Evolutionary conservation across 495 filamentous ascomycete species (phyloP).

Genomic region (Lepidopterella palustris): DNA sequence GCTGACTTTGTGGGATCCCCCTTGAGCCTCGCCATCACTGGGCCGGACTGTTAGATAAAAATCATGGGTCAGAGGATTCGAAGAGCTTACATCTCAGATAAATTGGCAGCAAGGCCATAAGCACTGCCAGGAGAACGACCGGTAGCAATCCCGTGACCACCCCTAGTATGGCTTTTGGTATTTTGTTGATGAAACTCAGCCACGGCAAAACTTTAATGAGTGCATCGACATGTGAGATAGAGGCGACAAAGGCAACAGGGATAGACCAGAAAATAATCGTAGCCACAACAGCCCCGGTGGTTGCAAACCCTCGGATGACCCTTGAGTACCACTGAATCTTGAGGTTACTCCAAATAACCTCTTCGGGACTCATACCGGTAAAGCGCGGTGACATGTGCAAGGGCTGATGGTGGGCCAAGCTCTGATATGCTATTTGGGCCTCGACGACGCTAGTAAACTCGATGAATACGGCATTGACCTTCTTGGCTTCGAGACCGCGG

Average conservation of each 20-base stretch:
- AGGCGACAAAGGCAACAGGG: slow-evolving; percentile 78
- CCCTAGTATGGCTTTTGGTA: slow-evolving; percentile 67
- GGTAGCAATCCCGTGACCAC: slow-evolving; percentile 83
- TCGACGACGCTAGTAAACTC: slow-evolving; percentile 77
- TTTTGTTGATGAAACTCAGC: slow-evolving; percentile 64
- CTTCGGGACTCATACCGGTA: slow-evolving; percentile 75
- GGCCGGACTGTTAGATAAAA: neutral
- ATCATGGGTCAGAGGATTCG: neutral
- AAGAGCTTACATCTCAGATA: slow-evolving; percentile 61
- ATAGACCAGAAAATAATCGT: slow-evolving; percentile 96
- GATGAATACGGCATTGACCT: slow-evolving; percentile 74
- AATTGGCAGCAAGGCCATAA: slow-evolving; percentile 87
- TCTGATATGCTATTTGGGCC: slow-evolving; percentile 81
- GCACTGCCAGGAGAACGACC: slow-evolving; percentile 66
- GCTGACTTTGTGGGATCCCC: slow-evolving; percentile 71
- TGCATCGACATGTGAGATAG: slow-evolving; percentile 75
- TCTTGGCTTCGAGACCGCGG: slow-evolving; percentile 57
- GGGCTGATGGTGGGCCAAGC: slow-evolving; percentile 79
- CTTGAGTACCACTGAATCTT: slow-evolving; percentile 84
- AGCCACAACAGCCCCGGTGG: slow-evolving; percentile 62
- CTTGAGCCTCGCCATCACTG: slow-evolving; percentile 67
- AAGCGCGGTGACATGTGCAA: slow-evolving; percentile 89
- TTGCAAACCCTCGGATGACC: slow-evolving; percentile 62
- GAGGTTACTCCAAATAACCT: slow-evolving; percentile 86
- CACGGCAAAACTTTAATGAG: slow-evolving; percentile 57